phyloP scores from a whole-genome alignment of 225 moss, liverwort and hornwort species.

The Bryoerythrophyllum caledonicum region DNA sequence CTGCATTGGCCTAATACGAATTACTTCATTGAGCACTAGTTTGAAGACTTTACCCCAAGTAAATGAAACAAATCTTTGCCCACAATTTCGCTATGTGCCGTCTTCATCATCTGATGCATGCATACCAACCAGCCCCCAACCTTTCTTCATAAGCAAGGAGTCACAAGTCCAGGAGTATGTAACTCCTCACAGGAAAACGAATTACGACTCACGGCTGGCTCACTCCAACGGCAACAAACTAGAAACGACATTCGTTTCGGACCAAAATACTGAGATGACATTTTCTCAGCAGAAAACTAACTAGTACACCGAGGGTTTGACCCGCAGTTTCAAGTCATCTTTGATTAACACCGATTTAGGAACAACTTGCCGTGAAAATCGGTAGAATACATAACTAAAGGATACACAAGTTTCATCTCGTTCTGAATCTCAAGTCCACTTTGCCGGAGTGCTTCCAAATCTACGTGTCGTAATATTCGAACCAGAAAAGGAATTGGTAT shows the following conservation, averaged over 20 bases:
- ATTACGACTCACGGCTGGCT: background rate
- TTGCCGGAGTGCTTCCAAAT: background rate
- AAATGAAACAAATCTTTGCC: constrained; percentile 17
- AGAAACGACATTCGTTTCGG: background rate
- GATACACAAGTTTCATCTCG: background rate
- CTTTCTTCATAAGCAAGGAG: constrained; percentile 27
- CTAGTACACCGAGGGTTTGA: background rate
- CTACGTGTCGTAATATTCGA: background rate
- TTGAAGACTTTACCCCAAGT: constrained; percentile 27
- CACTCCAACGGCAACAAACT: background rate
- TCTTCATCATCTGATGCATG: constrained; percentile 79
- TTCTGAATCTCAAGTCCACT: background rate
- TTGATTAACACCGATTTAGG: background rate
- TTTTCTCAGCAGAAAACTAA: background rate
- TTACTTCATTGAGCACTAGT: background rate
- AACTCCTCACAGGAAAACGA: constrained; percentile 6
- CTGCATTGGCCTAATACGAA: background rate
- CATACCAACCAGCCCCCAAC: constrained; percentile 45
- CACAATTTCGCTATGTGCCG: constrained; percentile 67
- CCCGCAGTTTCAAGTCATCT: background rate
- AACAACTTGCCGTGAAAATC: background rate
- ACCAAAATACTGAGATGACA: background rate
- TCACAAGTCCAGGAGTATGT: background rate
- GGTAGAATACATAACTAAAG: background rate
- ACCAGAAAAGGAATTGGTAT: background rate